These are phyloP conservation scores for Alternaria metachromatica DNA, from an alignment of 2,329 filamentous ascomycete species.

Conservation along the genomic window DNA sequence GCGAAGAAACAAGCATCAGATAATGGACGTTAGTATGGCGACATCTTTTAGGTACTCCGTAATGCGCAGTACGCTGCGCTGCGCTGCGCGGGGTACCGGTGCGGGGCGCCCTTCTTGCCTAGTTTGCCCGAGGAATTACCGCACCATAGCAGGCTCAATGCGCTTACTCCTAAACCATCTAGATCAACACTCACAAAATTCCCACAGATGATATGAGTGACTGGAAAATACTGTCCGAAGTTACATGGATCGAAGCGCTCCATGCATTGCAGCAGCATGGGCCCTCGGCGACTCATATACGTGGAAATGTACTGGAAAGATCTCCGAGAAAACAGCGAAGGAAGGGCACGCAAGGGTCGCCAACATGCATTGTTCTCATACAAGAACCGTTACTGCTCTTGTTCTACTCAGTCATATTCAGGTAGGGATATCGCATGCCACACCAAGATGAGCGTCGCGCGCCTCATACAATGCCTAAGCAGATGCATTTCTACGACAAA, in stretches of 20 bases:
- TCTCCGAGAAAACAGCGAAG: neutral
- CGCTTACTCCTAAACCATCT: neutral
- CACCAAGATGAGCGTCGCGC: rapidly evolving
- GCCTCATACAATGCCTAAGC: neutral
- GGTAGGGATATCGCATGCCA: neutral
- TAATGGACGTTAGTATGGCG: neutral
- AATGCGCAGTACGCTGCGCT: neutral
- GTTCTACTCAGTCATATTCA: neutral
- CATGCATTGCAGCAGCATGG: neutral
- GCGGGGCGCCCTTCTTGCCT: neutral
- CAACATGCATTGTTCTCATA: neutral
- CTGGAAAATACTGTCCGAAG: rapidly evolving
- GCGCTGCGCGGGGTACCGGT: neutral
- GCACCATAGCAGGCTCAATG: rapidly evolving
- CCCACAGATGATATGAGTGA: neutral
- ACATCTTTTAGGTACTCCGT: neutral
- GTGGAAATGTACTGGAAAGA: neutral
- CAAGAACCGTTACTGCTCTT: neutral
- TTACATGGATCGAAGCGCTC: neutral
- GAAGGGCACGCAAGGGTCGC: neutral
- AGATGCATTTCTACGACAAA: neutral
- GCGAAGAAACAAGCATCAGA: neutral
- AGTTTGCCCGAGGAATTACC: neutral
- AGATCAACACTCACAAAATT: neutral
- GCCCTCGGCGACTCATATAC: neutral